These are phyloP conservation scores for Tetrapisispora pingtungensis DNA, from an alignment of 805 yeast species.

Conservation along the genomic window DNA sequence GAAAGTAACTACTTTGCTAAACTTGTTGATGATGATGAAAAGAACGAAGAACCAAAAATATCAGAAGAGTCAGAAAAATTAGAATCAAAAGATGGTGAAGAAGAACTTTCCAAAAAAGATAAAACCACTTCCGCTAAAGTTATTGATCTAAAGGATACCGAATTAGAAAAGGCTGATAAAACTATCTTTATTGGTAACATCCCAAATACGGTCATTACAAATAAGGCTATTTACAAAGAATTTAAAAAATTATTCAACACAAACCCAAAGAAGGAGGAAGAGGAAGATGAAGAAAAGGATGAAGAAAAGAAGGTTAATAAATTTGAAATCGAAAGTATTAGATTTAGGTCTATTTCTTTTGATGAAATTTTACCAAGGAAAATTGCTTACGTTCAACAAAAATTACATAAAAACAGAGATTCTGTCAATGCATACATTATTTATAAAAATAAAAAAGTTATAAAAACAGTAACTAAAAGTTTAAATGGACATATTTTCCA, in stretches of 20 bases:
- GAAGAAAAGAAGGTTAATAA: conserved; percentile 9
- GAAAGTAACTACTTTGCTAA: conserved; percentile 47
- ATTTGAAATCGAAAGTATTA: conserved; percentile 51
- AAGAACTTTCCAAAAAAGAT: conserved; percentile 18
- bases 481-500: conserved; percentile 60
- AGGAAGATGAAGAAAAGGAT: conserved; percentile 6
- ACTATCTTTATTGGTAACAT: conserved; percentile 87
- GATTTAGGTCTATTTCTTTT: conserved; percentile 89
- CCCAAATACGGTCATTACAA: conserved; percentile 51
- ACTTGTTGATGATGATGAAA: conserved; percentile 32
- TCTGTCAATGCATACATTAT: conserved; percentile 86
- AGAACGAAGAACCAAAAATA: conserved; percentile 3
- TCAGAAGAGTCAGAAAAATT: conserved; percentile 10
- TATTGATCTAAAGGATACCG: conserved; percentile 57
- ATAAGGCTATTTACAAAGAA: conserved; percentile 47
- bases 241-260: conserved; percentile 53
- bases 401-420: conserved; percentile 66
- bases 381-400: conserved; percentile 76
- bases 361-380: conserved; percentile 83
- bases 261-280: conserved; percentile 7
- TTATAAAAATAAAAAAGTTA: conserved; percentile 43
- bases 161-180: conserved; percentile 70
- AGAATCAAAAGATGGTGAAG: conserved; percentile 6
- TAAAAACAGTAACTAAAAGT: conserved; percentile 30
- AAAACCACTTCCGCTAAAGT: conserved; percentile 21